Base-by-base conservation (phyloP, 208 protist species). In the Tetramitus jugosus region DNA sequence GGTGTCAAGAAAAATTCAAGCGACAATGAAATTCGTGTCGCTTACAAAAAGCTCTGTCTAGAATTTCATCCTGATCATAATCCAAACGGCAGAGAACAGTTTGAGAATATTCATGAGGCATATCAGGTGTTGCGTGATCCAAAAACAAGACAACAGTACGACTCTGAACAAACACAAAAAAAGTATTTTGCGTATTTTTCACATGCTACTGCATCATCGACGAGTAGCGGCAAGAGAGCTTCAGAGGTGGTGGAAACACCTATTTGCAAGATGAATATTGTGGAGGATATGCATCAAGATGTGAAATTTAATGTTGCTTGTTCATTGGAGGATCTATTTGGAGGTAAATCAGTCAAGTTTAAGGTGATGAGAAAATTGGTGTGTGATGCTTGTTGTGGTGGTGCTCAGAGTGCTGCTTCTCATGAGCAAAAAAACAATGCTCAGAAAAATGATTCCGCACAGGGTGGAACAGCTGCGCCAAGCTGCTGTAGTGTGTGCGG, bases 1-100 rank as follows among this genome's bases (percentile, higher is more conserved):
- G 64, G 64, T 26, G 23, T 71, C 3, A 42, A 10, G 8, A 49
- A 49, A 49, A 20, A 23, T 35, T 49, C 23, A 1, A 49, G 39
- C 49, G 64, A 84, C 49, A 87, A 91, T 71, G 87, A 87, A 37
- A 91, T 94, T 65, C 87, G 87, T 29, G 83, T 88, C 42, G 91
- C 91, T 7, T 94, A 92, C 86, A 92, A 91, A 78, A 39, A 84
- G 14, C 89, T 90, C 75, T 89, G 90, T 26, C 80, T 92, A 17
- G 79, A 89, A 80, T 84, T 91, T 29, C 91, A 94, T 78, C 91
- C 91, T 20, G 91, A 94, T 80, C 91, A 92, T 68, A 94, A 94
- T 80, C 91, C 91, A 0, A 83, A 92, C 68, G 90, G 90, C n/a
- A 89, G 89, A 20, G 82, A 78, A 79, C 60, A 77, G 37, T 95